Conservation (phyloP, 345 rosid species). For the Cochlearia excelsa region DNA sequence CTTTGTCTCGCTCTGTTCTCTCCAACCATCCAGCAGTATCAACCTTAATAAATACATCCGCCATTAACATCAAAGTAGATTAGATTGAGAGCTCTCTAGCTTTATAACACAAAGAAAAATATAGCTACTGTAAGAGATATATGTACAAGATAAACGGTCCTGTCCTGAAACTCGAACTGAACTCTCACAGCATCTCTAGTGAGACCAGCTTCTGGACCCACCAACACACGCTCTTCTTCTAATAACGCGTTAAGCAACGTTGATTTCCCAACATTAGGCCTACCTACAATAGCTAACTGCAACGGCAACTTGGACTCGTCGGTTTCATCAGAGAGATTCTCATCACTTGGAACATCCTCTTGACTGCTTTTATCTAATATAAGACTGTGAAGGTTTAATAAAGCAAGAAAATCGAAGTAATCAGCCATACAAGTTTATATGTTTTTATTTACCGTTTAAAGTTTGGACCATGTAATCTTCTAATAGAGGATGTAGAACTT, state of each 20-base stretch:
- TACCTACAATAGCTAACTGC: slow-evolving; percentile 91
- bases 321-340: slow-evolving; percentile 42
- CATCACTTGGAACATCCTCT: slow-evolving; percentile 34
- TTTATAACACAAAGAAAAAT: background rate
- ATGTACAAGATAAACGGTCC: slow-evolving; percentile 78
- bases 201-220: slow-evolving; percentile 96
- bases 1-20: slow-evolving; percentile 78
- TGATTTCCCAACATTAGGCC: slow-evolving; percentile 97
- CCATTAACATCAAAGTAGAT: slow-evolving; percentile 9
- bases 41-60: slow-evolving; percentile 50
- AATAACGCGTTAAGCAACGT: slow-evolving; percentile 77
- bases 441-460: slow-evolving; percentile 49
- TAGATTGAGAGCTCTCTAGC: slow-evolving; percentile 2
- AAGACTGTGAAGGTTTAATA: slow-evolving; percentile 30
- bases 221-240: slow-evolving; percentile 93
- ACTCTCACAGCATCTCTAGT: slow-evolving; percentile 94
- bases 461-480: slow-evolving; percentile 58
- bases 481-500: slow-evolving; percentile 63
- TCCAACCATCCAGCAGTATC: slow-evolving; percentile 99
- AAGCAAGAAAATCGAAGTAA: slow-evolving; percentile 1
- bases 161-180: slow-evolving; percentile 71
- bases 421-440: background rate
- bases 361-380: slow-evolving; percentile 37
- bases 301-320: slow-evolving; percentile 75
- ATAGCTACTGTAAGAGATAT: background rate